Conservation (phyloP, 2,329 filamentous ascomycete genomes). For the Chlorencoelia australis region DNA sequence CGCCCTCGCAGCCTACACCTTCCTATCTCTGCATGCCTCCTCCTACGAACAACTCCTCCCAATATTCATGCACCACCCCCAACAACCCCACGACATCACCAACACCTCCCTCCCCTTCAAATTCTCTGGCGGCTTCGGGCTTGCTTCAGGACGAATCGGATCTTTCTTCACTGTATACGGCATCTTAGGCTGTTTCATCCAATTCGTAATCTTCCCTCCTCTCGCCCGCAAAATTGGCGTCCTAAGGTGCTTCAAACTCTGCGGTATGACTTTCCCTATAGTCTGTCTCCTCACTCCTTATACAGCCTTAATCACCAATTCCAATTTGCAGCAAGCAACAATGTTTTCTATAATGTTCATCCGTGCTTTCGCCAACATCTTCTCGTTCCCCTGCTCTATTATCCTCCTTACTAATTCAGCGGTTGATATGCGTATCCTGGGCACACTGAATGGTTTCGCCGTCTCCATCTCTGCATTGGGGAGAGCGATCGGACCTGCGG, state of each 20-base stretch:
- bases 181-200: slow-evolving; percentile 66
- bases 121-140: slow-evolving; percentile 73
- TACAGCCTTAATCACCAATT: slow-evolving; percentile 50
- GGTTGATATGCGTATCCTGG: slow-evolving; percentile 62
- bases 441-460: slow-evolving; percentile 84
- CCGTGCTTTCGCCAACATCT: slow-evolving; percentile 68
- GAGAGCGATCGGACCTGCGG: slow-evolving; percentile 66
- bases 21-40: slow-evolving; percentile 72
- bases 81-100: slow-evolving; percentile 40
- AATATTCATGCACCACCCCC: slow-evolving; percentile 75
- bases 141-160: slow-evolving; percentile 65
- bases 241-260: slow-evolving; percentile 60
- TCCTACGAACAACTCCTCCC: slow-evolving; percentile 82
- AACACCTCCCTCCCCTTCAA: slow-evolving; percentile 63
- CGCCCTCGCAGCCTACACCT: slow-evolving; percentile 67
- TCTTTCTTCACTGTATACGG: slow-evolving; percentile 79
- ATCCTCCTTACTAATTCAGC: slow-evolving; percentile 89
- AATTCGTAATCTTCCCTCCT: slow-evolving; percentile 80
- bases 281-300: slow-evolving; percentile 78
- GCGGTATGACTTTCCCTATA: slow-evolving; percentile 58
- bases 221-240: slow-evolving; percentile 66
- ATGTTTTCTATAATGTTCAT: slow-evolving; percentile 59
- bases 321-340: slow-evolving; percentile 42
- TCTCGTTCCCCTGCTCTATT: slow-evolving; percentile 81
- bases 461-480: slow-evolving; percentile 76